Base-by-base conservation (phyloP, 345 rosid species). In the Rhodamnia argentea region DNA sequence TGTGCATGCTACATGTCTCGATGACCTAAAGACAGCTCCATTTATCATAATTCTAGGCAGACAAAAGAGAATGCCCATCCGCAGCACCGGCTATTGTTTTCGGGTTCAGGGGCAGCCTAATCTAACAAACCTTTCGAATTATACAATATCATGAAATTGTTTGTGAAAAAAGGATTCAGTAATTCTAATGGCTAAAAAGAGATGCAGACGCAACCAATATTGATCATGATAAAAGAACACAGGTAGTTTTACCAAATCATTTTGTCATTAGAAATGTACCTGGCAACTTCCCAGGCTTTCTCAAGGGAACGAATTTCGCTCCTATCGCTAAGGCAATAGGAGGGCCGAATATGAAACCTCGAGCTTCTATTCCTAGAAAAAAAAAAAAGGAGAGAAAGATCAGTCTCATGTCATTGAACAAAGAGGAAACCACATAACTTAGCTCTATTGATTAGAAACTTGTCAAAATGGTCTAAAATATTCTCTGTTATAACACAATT, bases 241-340 rank as follows among this genome's bases (percentile, higher is more conserved):
- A 82, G 15, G 23, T 12, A 16, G 62, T 82, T 76, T 52, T 20
- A 70, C 47, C 47, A 70, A 24, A 37, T 70, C 47, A 70, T 70
- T 37, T 70, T 70, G 81, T 70, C 81, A 37, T 32, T 22, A 70
- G 81, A 70, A 42, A 42, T 70, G 81, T 92, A 97, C 99, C 98
- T 52, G 99, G 99, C 86, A 97, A 62, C 87, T 97, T 97, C 91
- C 88, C 93, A 40, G 99, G 99, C 91, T 97, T 97, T 50, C 99
- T 93, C 83, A 97, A 83, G 53, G 99, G 99, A 88, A 97, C 97
- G 60, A 97, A 97, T 90, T 97, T 97, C 18, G 99, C 99, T 87
- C 99, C 99, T 74, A 96, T 97, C 13, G 99, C 99, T 91, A 97
- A 88, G 15, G 99, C 99, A 47, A 96, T 96, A 52, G 99, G 95